These are phyloP conservation scores for Talinum fruticosum DNA, from an alignment of 148 eudicot species.

Conservation along the genomic window DNA sequence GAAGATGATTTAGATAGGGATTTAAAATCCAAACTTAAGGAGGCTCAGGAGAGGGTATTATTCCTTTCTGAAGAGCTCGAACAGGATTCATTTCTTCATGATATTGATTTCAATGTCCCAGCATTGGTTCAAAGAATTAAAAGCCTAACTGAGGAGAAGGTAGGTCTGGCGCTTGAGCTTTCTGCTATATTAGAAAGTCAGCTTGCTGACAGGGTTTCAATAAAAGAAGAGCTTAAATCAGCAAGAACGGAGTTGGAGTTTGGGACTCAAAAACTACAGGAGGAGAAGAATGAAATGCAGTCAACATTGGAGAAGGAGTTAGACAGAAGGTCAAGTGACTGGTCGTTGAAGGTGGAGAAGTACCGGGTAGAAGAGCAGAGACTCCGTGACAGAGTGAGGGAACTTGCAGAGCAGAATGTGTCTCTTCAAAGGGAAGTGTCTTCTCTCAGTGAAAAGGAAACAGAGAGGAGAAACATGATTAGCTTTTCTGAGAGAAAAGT, in stretches of 20 bases:
- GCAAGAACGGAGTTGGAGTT: slow-evolving; percentile 43
- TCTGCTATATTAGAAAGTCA: slow-evolving; percentile 43
- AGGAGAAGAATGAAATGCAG: slow-evolving; percentile 71
- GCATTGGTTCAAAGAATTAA: slow-evolving; percentile 55
- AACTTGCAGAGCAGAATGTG: slow-evolving; percentile 96
- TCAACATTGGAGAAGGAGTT: slow-evolving; percentile 70
- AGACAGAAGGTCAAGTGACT: slow-evolving; percentile 88
- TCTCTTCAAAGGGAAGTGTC: slow-evolving; percentile 84
- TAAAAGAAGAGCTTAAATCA: slow-evolving; percentile 40
- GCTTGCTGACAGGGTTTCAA: slow-evolving; percentile 49
- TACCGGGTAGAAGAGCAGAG: slow-evolving; percentile 79
- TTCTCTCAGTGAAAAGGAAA: slow-evolving; percentile 54
- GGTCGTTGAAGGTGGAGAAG: slow-evolving; percentile 74
- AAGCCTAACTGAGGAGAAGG: slow-evolving; percentile 55
- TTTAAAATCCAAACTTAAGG: slow-evolving; percentile 55
- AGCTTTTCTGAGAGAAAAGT: slow-evolving; percentile 49
- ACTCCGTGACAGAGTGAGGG: slow-evolving; percentile 82
- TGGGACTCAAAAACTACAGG: slow-evolving; percentile 50
- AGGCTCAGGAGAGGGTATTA: slow-evolving; percentile 56
- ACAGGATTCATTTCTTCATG: slow-evolving; percentile 45
- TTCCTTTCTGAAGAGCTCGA: slow-evolving; percentile 62
- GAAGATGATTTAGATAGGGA: slow-evolving; percentile 47
- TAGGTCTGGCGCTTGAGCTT: slow-evolving; percentile 58
- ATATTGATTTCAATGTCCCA: slow-evolving; percentile 41
- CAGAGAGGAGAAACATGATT: slow-evolving; percentile 40